These are phyloP conservation scores for Cylindricascospora bacillispora DNA, from an alignment of 1,139 yeast genomes.

Conservation along the genomic window DNA sequence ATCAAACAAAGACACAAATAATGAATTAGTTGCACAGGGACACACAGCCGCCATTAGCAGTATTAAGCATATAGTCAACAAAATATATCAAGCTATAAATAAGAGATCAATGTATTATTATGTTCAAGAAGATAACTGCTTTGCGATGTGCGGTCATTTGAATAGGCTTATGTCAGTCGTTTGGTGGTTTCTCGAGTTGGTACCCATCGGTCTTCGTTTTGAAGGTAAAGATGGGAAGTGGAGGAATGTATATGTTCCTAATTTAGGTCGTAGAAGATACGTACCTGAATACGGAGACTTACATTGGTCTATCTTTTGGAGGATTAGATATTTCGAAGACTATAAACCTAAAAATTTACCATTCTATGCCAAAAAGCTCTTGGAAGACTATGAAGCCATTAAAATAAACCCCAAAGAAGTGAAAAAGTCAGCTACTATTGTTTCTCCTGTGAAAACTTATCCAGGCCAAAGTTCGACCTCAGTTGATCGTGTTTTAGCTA, in stretches of 20 bases:
- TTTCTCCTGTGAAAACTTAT: conserved; percentile 6
- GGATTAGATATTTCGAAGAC: conserved; percentile 34
- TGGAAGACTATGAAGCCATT: conserved; percentile 19
- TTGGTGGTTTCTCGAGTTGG: conserved; percentile 53
- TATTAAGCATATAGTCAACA: background rate
- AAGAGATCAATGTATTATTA: too few relatives aligned
- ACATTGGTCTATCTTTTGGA: conserved; percentile 55
- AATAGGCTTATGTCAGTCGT: conserved; percentile 10
- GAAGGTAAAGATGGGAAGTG: conserved; percentile 37
- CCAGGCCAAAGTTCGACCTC: conserved; percentile 4
- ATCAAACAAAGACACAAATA: background rate
- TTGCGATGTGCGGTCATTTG: conserved; percentile 8
- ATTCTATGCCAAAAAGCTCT: conserved; percentile 17
- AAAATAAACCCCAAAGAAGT: conserved; percentile 7
- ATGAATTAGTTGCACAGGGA: background rate
- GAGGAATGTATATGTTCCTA: conserved; percentile 38
- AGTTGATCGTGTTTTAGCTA: too few relatives aligned
- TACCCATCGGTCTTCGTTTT: conserved; percentile 41
- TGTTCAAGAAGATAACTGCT: conserved; percentile 9
- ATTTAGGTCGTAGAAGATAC: conserved; percentile 38
- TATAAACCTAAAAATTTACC: conserved; percentile 39
- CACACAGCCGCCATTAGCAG: background rate
- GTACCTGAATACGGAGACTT: conserved; percentile 36
- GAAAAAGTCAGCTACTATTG: conserved; percentile 1
- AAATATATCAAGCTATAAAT: conserved; percentile 6